Evolutionary conservation across 2,329 filamentous ascomycete species (phyloP), one percentile per base, ranked within the genome.

Genomic region (Xylariaceae sp.): DNA sequence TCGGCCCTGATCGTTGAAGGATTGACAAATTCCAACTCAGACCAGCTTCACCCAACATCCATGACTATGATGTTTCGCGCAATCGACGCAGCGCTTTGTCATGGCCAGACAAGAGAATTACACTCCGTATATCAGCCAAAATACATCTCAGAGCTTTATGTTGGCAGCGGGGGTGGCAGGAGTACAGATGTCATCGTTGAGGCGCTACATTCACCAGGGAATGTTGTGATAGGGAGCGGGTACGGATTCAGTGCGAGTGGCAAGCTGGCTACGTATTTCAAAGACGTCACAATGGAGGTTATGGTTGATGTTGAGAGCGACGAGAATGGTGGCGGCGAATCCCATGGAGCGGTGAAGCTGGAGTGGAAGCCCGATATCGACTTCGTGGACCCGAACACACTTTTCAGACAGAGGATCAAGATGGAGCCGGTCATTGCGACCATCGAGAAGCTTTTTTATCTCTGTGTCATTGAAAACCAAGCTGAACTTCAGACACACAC

Each of bases 321-420:
- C 10, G 36, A 45, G 7, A 51, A 56, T n/a, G 51, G 48, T 9
- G 52, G 51, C 16, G 52, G 29, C 21, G n/a, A n/a, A n/a, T n/a
- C n/a, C n/a, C n/a, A n/a, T n/a, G n/a, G n/a, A n/a, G n/a, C n/a
- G n/a, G n/a, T n/a, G n/a, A 47, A 46, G 13, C 15, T 55, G 12
- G 30, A 49, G 10, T 53, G 59, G 57, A 56, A 54, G 36, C 50
- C 50, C 7, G 54, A 58, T 21, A 53, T 61, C 22, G 52, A 58
- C 34, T 53, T 53, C 42, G 40, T 39, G 19, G 51, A 58, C 18
- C 44, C 50, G 2, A n/a, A 32, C 9, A 10, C 40, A 41, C 18
- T 54, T 7, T 29, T 54, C 3, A 50, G 51, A n/a, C 47, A 34
- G 5, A 13, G 46, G 1, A 54, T 39, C 18, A n/a, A 46, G 9